These are phyloP conservation scores for Mycosphaerelloides madeirae DNA, from an alignment of 2,329 filamentous ascomycete genomes.

Conservation along the genomic window DNA sequence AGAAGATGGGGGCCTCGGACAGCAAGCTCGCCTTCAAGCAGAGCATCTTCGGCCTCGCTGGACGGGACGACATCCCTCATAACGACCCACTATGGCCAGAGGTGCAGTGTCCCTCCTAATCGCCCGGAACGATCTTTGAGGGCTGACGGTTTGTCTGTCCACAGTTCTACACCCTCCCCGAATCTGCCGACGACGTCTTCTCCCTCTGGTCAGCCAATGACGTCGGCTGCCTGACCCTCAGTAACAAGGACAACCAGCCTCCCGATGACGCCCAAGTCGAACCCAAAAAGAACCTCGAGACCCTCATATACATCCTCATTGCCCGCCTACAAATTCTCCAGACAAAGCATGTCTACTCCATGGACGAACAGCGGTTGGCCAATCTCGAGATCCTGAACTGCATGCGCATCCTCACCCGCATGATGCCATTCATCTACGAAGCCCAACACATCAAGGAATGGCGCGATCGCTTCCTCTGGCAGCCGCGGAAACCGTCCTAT, in stretches of 20 bases:
- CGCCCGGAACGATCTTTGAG: not conserved
- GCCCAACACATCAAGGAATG: constrained; percentile 74
- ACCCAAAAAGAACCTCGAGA: constrained; percentile 33
- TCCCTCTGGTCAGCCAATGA: constrained; percentile 78
- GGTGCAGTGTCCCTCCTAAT: constrained; percentile 48
- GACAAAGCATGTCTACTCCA: constrained; percentile 11
- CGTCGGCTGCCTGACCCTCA: constrained; percentile 28
- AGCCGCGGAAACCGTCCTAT: constrained; percentile 22
- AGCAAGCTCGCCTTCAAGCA: constrained; percentile 99
- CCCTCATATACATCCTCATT: constrained; percentile 29
- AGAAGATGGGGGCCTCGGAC: constrained; percentile 87
- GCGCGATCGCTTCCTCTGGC: constrained; percentile 95
- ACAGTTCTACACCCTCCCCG: constrained; percentile 95
- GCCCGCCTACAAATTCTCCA: constrained; percentile 24
- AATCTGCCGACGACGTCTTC: constrained; percentile 93
- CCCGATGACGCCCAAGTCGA: constrained; percentile 60
- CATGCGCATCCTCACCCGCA: constrained; percentile 79
- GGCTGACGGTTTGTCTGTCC: not conserved
- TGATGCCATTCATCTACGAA: constrained; percentile 90
- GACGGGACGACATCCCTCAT: constrained; percentile 78
- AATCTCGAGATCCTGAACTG: constrained; percentile 92
- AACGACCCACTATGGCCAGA: constrained; percentile 91
- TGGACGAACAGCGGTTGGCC: constrained; percentile 67
- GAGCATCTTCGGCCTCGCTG: constrained; percentile 94
- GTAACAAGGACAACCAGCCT: constrained; percentile 60